These are phyloP conservation scores for Castanopsis chinensis DNA, from an alignment of 306 rosid genomes.

Conservation along the genomic window DNA sequence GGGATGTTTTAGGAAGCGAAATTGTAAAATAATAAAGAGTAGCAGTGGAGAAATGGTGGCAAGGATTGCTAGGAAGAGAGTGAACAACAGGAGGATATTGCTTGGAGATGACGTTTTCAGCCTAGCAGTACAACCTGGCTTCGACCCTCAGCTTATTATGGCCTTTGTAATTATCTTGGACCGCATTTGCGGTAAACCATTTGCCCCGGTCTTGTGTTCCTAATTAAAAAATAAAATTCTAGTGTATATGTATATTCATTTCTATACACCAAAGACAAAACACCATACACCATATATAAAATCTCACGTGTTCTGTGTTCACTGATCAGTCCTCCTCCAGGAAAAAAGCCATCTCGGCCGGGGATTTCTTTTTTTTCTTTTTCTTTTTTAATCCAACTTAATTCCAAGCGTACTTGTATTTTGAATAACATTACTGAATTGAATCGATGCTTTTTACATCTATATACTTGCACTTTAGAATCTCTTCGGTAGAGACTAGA, in stretches of 20 bases:
- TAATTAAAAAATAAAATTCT: neutral
- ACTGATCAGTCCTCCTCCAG: no score
- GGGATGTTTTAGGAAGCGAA: conserved; percentile 44
- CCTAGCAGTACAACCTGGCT: conserved; percentile 40
- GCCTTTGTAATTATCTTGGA: conserved; percentile 46
- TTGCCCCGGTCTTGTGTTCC: conserved; percentile 45
- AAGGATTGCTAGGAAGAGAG: conserved; percentile 42
- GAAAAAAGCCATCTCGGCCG: no score
- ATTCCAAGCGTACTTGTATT: no score
- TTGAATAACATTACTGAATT: no score
- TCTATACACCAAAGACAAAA: neutral
- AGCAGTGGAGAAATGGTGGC: conserved; percentile 35
- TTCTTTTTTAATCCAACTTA: no score
- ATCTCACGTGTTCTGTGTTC: no score
- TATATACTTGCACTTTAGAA: no score
- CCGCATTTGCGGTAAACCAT: conserved; percentile 38
- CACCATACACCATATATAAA: neutral
- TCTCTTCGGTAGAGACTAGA: no score
- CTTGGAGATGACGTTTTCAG: conserved; percentile 44
- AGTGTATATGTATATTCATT: neutral
- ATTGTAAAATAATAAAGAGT: conserved; percentile 35
- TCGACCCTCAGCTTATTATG: conserved; percentile 36
- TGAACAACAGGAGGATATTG: conserved; percentile 27
- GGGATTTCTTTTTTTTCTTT: no score
- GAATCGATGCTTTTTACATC: no score